A percentile compares a stretch with the other conserved stretches of the same genome.
phyloP scores from a whole-genome alignment of 331 rosid species.

The Malus hybrid region DNA sequence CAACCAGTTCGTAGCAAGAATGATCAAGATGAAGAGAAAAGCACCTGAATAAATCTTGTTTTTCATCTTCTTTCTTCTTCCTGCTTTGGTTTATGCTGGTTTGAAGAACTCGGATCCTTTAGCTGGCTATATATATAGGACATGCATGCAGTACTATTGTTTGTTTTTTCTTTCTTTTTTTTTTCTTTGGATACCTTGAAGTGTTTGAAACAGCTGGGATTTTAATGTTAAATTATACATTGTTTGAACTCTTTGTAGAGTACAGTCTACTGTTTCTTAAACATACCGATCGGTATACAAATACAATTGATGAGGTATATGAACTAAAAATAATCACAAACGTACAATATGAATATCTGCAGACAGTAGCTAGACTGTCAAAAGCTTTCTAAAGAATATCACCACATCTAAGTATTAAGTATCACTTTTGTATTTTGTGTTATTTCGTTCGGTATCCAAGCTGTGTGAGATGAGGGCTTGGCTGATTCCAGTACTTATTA shows the following conservation, averaged over 20 bases:
- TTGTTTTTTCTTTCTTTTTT: too few species aligned
- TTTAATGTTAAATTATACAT: too few species aligned
- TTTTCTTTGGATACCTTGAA: too few species aligned
- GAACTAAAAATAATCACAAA: neutral
- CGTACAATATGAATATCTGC: too few species aligned
- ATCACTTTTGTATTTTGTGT: too few species aligned
- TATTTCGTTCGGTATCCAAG: too few species aligned
- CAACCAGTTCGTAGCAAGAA: slow-evolving; percentile 5
- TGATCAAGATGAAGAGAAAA: neutral
- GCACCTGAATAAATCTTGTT: neutral
- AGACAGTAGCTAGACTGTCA: neutral
- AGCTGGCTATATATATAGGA: neutral
- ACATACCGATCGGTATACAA: neutral
- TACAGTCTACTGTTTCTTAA: too few species aligned
- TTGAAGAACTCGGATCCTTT: neutral
- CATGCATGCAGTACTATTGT: neutral
- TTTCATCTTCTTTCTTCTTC: neutral
- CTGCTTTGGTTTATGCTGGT: neutral
- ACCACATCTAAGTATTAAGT: too few species aligned
- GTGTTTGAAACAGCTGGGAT: too few species aligned
- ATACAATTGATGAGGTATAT: neutral
- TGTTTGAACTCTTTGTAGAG: too few species aligned
- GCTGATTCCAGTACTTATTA: too few species aligned
- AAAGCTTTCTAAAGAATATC: neutral
- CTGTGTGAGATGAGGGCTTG: too few species aligned